phyloP scores from a whole-genome alignment of 73 alveolate genomes.

The Halteria grandinella region DNA sequence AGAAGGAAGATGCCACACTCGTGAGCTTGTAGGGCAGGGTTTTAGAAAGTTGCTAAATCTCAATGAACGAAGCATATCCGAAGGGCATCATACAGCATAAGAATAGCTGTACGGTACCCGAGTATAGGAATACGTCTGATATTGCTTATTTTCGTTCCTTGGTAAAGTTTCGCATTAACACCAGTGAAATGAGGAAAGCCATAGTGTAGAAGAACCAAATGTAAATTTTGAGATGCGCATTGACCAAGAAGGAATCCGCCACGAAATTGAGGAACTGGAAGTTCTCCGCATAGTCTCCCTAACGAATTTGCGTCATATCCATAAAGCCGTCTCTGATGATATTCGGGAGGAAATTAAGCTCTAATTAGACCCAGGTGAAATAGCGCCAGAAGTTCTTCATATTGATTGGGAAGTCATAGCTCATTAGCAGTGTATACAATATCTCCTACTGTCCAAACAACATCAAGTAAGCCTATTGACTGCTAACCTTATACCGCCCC shows the following conservation, averaged over 20 bases:
- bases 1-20: conserved; percentile 9
- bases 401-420: conserved; percentile 26
- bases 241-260: conserved; percentile 29
- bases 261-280: not conserved
- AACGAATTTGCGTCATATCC: conserved; percentile 25
- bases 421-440: conserved; percentile 12
- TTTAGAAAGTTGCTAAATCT: conserved; percentile 17
- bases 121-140: not conserved
- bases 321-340: not conserved
- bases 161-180: not conserved
- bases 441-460: conserved; percentile 44
- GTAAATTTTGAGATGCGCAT: conserved; percentile 6
- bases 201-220: conserved; percentile 16
- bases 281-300: conserved; percentile 12
- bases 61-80: conserved; percentile 41
- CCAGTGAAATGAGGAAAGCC: not conserved
- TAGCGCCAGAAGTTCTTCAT: conserved; percentile 23
- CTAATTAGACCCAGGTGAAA: conserved; percentile 18
- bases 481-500: not conserved
- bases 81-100: conserved; percentile 43
- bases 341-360: conserved; percentile 24
- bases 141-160: not conserved
- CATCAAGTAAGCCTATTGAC: conserved; percentile 6
- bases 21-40: conserved; percentile 37
- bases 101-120: conserved; percentile 1